Base-by-base conservation (phyloP, 1,284 basidiomycete species). In the Neonothopanus nambi region DNA sequence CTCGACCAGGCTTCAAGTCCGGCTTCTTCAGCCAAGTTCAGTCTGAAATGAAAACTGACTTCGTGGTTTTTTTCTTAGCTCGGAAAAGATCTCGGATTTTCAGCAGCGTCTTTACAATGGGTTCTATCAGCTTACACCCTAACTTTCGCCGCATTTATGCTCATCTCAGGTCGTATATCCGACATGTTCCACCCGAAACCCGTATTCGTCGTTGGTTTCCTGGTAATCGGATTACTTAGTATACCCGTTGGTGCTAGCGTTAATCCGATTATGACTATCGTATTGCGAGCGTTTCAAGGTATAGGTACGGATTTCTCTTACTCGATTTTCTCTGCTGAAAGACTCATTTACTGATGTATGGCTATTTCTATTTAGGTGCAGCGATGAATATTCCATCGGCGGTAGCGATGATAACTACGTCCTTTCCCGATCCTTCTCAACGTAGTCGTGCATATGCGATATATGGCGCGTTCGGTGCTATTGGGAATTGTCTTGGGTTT, bases 301-400 rank as follows among this genome's bases (percentile, higher is more conserved):
- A 56, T 62, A 24, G 61, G 60, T 61, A 41, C 3, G 51, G 15
- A 8, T 39, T n/a, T 35, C 39, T 38, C 17, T 24, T 20, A 20
- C 0, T 33, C 13, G 9, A 23, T 44, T 28, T 43, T 11, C 9
- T 26, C 12, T 28, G 20, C 11, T 36, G 30, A n/a, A n/a, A n/a
- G n/a, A n/a, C n/a, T n/a, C n/a, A n/a, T n/a, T n/a, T n/a, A n/a
- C n/a, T n/a, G n/a, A n/a, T n/a, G n/a, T n/a, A n/a, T n/a, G n/a
- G n/a, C n/a, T n/a, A n/a, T n/a, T n/a, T n/a, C n/a, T n/a, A n/a
- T n/a, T 20, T 41, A 61, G 60, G 61, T 28, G 59, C 59, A 28
- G 61, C 61, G 8, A 56, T 62, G 52, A 62, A 59, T 46, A 54
- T 60, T 3, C 61, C 61, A 15, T 55, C 61, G 5, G 59, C 59